Evolutionary conservation across 306 rosid species (phyloP).

Genomic region (Begonia masoniana): DNA sequence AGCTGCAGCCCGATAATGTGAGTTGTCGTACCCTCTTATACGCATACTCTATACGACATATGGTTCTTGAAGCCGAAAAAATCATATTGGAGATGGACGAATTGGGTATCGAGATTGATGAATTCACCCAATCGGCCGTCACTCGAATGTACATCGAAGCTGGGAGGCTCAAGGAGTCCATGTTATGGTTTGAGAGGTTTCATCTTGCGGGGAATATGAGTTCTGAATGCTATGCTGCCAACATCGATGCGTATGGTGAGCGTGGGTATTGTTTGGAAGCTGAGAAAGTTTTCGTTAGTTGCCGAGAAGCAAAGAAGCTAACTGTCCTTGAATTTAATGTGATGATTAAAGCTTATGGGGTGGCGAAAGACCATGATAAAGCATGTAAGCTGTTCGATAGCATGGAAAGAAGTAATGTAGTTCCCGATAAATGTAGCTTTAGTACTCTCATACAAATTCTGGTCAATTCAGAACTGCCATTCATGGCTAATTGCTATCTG

Average conservation of each 20-base stretch:
- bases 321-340: constrained; percentile 70
- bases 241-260: constrained; percentile 70
- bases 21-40: constrained; percentile 61
- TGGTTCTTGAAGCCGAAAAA: constrained; percentile 52
- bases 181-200: constrained; percentile 66
- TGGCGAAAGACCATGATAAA: constrained; percentile 36
- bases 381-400: constrained; percentile 53
- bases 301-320: constrained; percentile 46
- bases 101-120: constrained; percentile 55
- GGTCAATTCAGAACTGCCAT: constrained; percentile 48
- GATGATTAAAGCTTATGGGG: constrained; percentile 84
- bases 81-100: constrained; percentile 55
- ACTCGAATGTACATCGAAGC: constrained; percentile 65
- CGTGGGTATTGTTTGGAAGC: constrained; percentile 55
- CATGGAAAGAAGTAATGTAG: constrained; percentile 37
- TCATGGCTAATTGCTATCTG: constrained; percentile 41
- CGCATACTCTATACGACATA: constrained; percentile 59
- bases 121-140: constrained; percentile 62
- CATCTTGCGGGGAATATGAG: constrained; percentile 43
- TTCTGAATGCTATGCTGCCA: constrained; percentile 67
- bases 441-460: constrained; percentile 67
- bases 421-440: constrained; percentile 58
- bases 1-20: constrained; percentile 46
- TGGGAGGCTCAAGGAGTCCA: constrained; percentile 50
- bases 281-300: constrained; percentile 52